phyloP scores from a whole-genome alignment of 2,329 filamentous ascomycete genomes.

The Verruconis gallopava region DNA sequence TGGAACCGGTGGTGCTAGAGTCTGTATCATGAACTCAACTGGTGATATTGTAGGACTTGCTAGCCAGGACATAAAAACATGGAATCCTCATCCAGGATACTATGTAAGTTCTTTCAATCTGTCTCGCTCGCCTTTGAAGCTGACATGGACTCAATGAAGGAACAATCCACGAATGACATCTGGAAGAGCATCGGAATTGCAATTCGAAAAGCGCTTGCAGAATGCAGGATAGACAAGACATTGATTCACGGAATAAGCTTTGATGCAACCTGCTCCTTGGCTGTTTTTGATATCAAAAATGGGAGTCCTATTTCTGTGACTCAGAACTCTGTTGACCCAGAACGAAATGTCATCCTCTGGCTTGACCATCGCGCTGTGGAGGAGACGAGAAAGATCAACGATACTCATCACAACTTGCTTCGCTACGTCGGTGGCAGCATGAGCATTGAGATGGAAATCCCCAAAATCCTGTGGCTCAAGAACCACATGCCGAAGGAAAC shows the following conservation, averaged over 20 bases:
- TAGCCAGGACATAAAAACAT: slow-evolving; percentile 39
- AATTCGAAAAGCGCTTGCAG: slow-evolving; percentile 67
- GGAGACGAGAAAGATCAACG: slow-evolving; percentile 89
- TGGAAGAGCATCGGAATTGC: slow-evolving; percentile 90
- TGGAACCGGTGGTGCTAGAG: slow-evolving; percentile 86
- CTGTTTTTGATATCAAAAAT: slow-evolving; percentile 79
- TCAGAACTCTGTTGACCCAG: slow-evolving; percentile 58
- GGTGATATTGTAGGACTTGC: slow-evolving; percentile 66
- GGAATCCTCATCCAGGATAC: slow-evolving; percentile 41
- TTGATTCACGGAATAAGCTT: slow-evolving; percentile 87
- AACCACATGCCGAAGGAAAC: slow-evolving; percentile 91
- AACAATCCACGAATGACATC: slow-evolving; percentile 97
- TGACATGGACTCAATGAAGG: slow-evolving; percentile 34
- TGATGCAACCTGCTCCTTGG: slow-evolving; percentile 94
- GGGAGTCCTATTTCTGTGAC: slow-evolving; percentile 87
- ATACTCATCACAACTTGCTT: slow-evolving; percentile 79
- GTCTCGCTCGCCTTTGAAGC: slow-evolving; percentile 11
- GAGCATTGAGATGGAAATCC: slow-evolving; percentile 99
- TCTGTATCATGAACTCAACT: slow-evolving; percentile 84
- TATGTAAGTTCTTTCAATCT: slow-evolving; percentile 28
- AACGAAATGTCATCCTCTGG: slow-evolving; percentile 94
- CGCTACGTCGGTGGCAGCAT: slow-evolving; percentile 95
- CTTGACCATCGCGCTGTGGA: slow-evolving; percentile 85
- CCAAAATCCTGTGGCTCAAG: slow-evolving; percentile 96
- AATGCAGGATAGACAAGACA: slow-evolving; percentile 63